These are phyloP conservation scores for Purpureocillium takamizusanense DNA, from an alignment of 2,329 filamentous ascomycete genomes.

Conservation along the genomic window DNA sequence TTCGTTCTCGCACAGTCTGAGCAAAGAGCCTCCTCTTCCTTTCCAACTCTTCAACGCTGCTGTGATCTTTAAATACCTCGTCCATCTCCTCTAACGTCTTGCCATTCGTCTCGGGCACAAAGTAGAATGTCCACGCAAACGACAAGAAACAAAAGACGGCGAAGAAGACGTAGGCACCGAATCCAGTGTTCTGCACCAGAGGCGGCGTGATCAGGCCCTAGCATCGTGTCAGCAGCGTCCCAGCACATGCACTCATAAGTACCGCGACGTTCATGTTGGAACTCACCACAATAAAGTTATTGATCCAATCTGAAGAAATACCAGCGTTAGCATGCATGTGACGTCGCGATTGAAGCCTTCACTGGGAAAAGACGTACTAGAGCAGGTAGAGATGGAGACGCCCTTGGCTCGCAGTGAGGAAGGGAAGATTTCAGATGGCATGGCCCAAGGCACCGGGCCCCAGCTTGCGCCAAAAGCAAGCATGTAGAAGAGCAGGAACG, in stretches of 20 bases:
- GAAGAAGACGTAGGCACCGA: conserved; percentile 51
- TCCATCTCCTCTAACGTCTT: conserved; percentile 47
- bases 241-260: too few species aligned
- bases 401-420: conserved; percentile 53
- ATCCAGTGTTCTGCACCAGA: conserved; percentile 40
- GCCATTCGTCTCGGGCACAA: conserved; percentile 49
- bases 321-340: too few species aligned
- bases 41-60: conserved; percentile 11
- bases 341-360: too few species aligned
- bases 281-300: conserved; percentile 48
- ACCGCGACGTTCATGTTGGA: conserved; percentile 35
- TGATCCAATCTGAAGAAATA: conserved; percentile 37
- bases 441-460: conserved; percentile 40
- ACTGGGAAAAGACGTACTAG: conserved; percentile 23
- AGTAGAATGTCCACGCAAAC: conserved; percentile 39
- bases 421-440: conserved; percentile 52
- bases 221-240: too few species aligned
- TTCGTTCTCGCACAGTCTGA: conserved; percentile 2
- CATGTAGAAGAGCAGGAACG: conserved; percentile 42
- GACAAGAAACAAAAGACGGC: conserved; percentile 48
- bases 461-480: conserved; percentile 49
- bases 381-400: conserved; percentile 47
- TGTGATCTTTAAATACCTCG: conserved; percentile 18
- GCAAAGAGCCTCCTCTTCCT: conserved; percentile 3
- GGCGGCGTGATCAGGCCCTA: conserved; percentile 47